A percentile compares a stretch with the other conserved stretches of the same genome.
Conservation (phyloP, 1,139 yeast genomes). For the Zygosaccharomyces sapae region DNA sequence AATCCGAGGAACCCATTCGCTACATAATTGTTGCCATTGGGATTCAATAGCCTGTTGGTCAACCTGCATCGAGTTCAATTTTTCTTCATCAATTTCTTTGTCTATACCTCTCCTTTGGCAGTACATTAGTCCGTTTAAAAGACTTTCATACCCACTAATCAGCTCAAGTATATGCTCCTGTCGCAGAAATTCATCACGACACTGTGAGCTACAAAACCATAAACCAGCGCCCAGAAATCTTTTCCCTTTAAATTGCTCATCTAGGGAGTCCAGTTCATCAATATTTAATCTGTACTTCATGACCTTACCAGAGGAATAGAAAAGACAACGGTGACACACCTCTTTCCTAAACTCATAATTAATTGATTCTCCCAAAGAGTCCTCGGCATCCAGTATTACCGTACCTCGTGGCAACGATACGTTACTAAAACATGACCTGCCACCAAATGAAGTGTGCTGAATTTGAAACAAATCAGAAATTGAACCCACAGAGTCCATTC, state of each 20-base stretch:
- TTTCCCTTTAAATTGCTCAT: slow-evolving; percentile 12
- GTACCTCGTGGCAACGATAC: slow-evolving; percentile 42
- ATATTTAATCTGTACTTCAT: slow-evolving; percentile 41
- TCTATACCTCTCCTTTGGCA: slow-evolving; percentile 18
- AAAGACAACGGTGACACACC: slow-evolving; percentile 56
- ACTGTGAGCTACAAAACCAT: slow-evolving; percentile 52
- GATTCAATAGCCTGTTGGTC: slow-evolving; percentile 20
- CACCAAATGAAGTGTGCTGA: slow-evolving; percentile 49
- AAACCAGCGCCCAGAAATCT: slow-evolving; percentile 43
- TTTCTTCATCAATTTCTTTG: slow-evolving; percentile 15
- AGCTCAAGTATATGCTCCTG: slow-evolving; percentile 34
- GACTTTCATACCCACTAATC: slow-evolving; percentile 25
- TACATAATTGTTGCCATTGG: slow-evolving; percentile 29
- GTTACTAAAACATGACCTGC: slow-evolving; percentile 62
- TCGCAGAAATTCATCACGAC: slow-evolving; percentile 40
- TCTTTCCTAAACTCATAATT: slow-evolving; percentile 59
- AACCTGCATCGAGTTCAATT: slow-evolving; percentile 13
- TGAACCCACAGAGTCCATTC: not conserved
- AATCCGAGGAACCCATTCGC: slow-evolving; percentile 41
- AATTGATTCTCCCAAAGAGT: slow-evolving; percentile 49
- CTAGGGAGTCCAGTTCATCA: slow-evolving; percentile 10
- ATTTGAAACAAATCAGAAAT: slow-evolving; percentile 37
- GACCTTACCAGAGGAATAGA: slow-evolving; percentile 47
- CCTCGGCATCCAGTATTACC: slow-evolving; percentile 40
- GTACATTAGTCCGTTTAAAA: slow-evolving; percentile 35